Base-by-base conservation (phyloP, 495 filamentous ascomycete species). In the Tuber brumale region DNA sequence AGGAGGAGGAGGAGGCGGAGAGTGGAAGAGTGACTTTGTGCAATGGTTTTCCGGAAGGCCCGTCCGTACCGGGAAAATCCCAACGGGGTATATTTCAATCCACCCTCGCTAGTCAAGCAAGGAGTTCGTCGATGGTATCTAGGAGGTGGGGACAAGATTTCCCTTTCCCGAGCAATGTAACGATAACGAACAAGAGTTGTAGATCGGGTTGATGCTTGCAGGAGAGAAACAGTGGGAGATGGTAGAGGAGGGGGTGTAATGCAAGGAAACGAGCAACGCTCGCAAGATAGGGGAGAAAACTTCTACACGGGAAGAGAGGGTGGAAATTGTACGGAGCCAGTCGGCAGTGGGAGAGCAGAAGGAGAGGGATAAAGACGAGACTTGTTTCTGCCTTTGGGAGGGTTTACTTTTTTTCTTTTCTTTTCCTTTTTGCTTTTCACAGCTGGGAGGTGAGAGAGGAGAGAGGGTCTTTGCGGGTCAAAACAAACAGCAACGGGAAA, bases 401-500 rank as follows among this genome's bases (percentile, higher is more conserved):
- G 57, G 27, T 66, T 66, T 66, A 35, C 27, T 35, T 78, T 70
- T 72, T 61, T 51, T 78, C 41, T 61, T 23, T 31, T 27, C 8
- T 16, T 76, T 78, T 70, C 70, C 46, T 51, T 73, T 43, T 72
- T 78, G 69, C 70, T 72, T 46, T 72, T 75, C 61, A 14, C 45
- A 39, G 21, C 61, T 37, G 43, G 39, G 70, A 69, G 51, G 51
- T 14, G n/a, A 57, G n/a, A 12, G 9, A 23, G 57, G 35, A 66
- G 31, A 61, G 57, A 66, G 57, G 57, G 57, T 1, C 57, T 61
- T 72, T 79, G 44, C 44, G 73, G 71, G 76, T 43, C 78, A 80
- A 80, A 80, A 80, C 78, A 80, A 79, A 80, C 78, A 80, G 73
- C 75, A 45, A 69, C 75, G 70, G 70, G 51, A 79, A 70, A 39